Evolutionary conservation across 257 asterid species (phyloP), one percentile per base, ranked within the genome.

Genomic region (Rhazya stricta): DNA sequence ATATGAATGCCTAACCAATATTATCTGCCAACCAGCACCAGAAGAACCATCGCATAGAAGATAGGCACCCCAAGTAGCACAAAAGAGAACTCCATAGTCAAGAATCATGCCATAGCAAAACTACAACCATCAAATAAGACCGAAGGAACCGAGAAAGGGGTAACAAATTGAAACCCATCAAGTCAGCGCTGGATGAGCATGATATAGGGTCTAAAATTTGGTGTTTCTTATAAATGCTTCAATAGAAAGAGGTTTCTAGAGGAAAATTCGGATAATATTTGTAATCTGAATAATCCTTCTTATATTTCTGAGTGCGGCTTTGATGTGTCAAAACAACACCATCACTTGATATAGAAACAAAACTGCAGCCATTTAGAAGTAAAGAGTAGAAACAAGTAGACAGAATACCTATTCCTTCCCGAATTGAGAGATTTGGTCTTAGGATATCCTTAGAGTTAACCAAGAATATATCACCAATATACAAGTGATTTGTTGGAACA

Each of bases 401-500:
- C 1, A 51, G 50, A 75, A 12, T 88, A 92, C 97, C 97, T 86
- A 92, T 92, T 74, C 97, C 96, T 89, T 92, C 97, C 39, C 97
- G 96, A 79, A 91, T 90, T 29, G 96, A 91, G 57, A 91, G 84
- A 81, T 90, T 89, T 80, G 97, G 97, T 67, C 92, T 81, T 69
- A 92, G 85, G 54, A 92, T 76, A 69, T 92, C 97, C 60, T 84
- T 84, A 77, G 97, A 91, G 83, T 84, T 88, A 11, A 92, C 96
- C 85, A 92, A 78, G 42, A 92, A 78, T 75, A 92, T 78, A 75
- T 92, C 97, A 69, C 97, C 97, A 77, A 92, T 85, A 67, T 92
- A 92, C 81, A 92, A 82, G 83, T 92, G 97, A 75, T 92, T 92
- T 73, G 97, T 92, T 45, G 97, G 97, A 71, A 92, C 96, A 81